Conservation (phyloP, 2,329 filamentous ascomycete genomes). For the Cladophialophora chaetospira region DNA sequence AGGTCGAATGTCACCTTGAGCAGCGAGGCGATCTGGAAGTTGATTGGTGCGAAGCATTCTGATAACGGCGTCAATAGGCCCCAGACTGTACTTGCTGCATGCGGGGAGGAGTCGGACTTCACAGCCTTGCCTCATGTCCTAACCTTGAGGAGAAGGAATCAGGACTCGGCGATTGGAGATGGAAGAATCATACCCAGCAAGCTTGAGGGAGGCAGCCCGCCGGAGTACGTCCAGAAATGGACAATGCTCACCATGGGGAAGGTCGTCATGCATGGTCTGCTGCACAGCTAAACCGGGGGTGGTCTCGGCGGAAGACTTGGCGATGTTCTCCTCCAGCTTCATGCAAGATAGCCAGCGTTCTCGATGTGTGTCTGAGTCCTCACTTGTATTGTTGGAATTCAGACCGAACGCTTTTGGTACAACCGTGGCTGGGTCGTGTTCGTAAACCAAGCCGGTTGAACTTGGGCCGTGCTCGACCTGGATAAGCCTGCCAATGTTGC, state of each 20-base stretch:
- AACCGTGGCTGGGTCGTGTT: background rate
- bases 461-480: background rate
- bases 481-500: slow-evolving; percentile 1
- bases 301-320: background rate
- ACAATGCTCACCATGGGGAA: background rate
- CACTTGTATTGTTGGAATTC: too few relatives aligned
- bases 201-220: background rate
- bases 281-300: too few relatives aligned
- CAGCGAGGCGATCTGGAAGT: background rate
- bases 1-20: slow-evolving; percentile 2
- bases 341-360: background rate
- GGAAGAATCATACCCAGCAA: background rate
- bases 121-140: too few relatives aligned
- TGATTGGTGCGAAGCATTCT: background rate
- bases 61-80: too few relatives aligned
- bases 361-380: too few relatives aligned
- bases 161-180: too few relatives aligned
- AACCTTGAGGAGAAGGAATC: too few relatives aligned
- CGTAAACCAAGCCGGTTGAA: background rate
- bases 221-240: background rate
- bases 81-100: too few relatives aligned
- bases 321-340: background rate
- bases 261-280: background rate
- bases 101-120: too few relatives aligned
- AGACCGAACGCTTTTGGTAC: too few relatives aligned